phyloP scores from a whole-genome alignment of 108 stramenopile genomes.

The Pseudonitzschia delicatissima region DNA sequence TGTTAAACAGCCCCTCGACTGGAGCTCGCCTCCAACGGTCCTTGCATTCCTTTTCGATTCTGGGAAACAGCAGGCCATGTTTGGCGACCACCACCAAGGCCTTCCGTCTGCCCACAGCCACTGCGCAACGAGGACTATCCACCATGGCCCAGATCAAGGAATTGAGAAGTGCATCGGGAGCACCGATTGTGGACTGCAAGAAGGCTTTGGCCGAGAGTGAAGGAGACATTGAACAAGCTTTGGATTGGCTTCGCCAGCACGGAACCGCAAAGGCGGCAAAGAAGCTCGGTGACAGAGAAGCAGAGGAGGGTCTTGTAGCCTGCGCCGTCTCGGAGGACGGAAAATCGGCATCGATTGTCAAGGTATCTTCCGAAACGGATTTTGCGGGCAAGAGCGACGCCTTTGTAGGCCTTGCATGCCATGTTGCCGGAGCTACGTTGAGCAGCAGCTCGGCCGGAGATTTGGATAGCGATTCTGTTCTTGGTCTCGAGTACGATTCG shows the following conservation, averaged over 20 bases:
- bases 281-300: constrained; percentile 66
- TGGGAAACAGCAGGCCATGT: not conserved
- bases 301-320: constrained; percentile 70
- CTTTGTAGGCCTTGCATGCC: constrained; percentile 59
- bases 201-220: constrained; percentile 64
- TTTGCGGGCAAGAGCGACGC: constrained; percentile 63
- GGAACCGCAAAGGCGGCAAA: constrained; percentile 71
- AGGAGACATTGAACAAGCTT: constrained; percentile 47
- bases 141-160: constrained; percentile 50
- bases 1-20: not conserved
- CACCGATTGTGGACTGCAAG: constrained; percentile 87
- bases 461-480: constrained; percentile 26
- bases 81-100: not conserved
- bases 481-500: constrained; percentile 22
- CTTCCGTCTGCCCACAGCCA: not conserved
- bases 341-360: constrained; percentile 57
- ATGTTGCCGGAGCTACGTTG: constrained; percentile 62
- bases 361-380: constrained; percentile 78
- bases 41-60: not conserved
- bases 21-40: not conserved
- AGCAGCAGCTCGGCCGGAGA: constrained; percentile 19
- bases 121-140: not conserved
- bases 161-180: constrained; percentile 63
- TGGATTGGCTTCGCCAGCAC: constrained; percentile 80
- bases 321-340: constrained; percentile 44